A percentile compares a stretch with the other conserved stretches of the same genome.
Conservation (phyloP, 164 flowering plant species). For the Magnolia changhungtana region DNA sequence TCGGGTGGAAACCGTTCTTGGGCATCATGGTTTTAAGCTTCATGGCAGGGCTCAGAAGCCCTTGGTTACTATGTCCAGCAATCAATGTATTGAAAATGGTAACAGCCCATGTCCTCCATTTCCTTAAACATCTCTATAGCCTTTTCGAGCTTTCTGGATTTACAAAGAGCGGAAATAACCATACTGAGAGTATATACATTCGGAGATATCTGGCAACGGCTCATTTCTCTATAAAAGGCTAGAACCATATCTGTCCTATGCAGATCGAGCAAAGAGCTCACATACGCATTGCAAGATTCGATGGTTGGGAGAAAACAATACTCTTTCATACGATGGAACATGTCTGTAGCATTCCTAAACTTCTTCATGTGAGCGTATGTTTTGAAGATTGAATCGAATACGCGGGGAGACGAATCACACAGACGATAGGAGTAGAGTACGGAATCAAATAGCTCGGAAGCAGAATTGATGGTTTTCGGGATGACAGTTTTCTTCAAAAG, state of each 20-base stretch:
- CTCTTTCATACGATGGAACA: slow-evolving; percentile 64
- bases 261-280: slow-evolving; percentile 57
- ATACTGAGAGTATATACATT: slow-evolving; percentile 73
- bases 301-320: slow-evolving; percentile 79
- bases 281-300: slow-evolving; percentile 73
- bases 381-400: slow-evolving; percentile 72
- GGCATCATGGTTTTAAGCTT: slow-evolving; percentile 63
- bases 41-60: slow-evolving; percentile 50
- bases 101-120: slow-evolving; percentile 60
- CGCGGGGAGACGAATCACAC: slow-evolving; percentile 75
- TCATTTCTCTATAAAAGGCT: slow-evolving; percentile 63
- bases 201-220: slow-evolving; percentile 52
- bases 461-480: slow-evolving; percentile 34
- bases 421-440: slow-evolving; percentile 56
- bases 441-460: slow-evolving; percentile 56
- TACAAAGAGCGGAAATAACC: slow-evolving; percentile 64
- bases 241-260: slow-evolving; percentile 55
- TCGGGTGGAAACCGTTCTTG: slow-evolving; percentile 43
- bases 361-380: slow-evolving; percentile 76
- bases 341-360: slow-evolving; percentile 63
- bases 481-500: slow-evolving; percentile 40
- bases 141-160: slow-evolving; percentile 56
- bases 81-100: slow-evolving; percentile 71
- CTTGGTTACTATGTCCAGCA: slow-evolving; percentile 57
- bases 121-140: slow-evolving; percentile 58